Conservation (phyloP, 2,329 filamentous ascomycete genomes). For the Verticillium longisporum region DNA sequence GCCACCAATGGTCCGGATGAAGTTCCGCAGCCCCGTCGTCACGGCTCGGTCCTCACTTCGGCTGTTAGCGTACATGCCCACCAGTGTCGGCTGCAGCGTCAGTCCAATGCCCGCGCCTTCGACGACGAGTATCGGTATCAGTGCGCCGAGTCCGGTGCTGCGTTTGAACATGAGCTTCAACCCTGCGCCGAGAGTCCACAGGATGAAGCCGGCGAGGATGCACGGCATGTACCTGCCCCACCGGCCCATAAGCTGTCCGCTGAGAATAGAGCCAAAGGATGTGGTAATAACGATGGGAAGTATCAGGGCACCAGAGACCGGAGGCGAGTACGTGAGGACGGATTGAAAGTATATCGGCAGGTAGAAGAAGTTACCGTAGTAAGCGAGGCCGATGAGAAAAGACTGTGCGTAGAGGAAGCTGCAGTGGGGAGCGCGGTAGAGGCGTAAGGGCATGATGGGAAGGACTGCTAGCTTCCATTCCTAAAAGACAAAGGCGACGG, state of each 20-base stretch:
- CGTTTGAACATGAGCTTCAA: slow-evolving; percentile 14
- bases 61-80: slow-evolving; percentile 29
- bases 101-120: slow-evolving; percentile 27
- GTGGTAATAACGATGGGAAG: slow-evolving; percentile 20
- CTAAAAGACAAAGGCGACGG: slow-evolving; percentile 16
- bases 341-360: too few species aligned
- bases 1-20: slow-evolving; percentile 28
- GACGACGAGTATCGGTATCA: slow-evolving; percentile 23
- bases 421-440: slow-evolving; percentile 16
- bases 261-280: slow-evolving; percentile 19
- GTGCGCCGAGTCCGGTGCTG: slow-evolving; percentile 16
- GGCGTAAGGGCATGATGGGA: slow-evolving; percentile 20
- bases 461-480: slow-evolving; percentile 19
- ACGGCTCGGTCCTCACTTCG: slow-evolving; percentile 27
- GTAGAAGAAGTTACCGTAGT: too few species aligned
- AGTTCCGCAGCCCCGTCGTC: slow-evolving; percentile 29
- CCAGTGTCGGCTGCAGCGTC: slow-evolving; percentile 28
- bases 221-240: slow-evolving; percentile 20
- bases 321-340: too few species aligned
- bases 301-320: slow-evolving; percentile 22
- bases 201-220: slow-evolving; percentile 21
- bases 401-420: slow-evolving; percentile 14
- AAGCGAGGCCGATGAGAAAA: slow-evolving; percentile 17
- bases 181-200: slow-evolving; percentile 28
- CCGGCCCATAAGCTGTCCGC: slow-evolving; percentile 23